phyloP scores from a whole-genome alignment of 306 rosid genomes.

The Quercus alba region DNA sequence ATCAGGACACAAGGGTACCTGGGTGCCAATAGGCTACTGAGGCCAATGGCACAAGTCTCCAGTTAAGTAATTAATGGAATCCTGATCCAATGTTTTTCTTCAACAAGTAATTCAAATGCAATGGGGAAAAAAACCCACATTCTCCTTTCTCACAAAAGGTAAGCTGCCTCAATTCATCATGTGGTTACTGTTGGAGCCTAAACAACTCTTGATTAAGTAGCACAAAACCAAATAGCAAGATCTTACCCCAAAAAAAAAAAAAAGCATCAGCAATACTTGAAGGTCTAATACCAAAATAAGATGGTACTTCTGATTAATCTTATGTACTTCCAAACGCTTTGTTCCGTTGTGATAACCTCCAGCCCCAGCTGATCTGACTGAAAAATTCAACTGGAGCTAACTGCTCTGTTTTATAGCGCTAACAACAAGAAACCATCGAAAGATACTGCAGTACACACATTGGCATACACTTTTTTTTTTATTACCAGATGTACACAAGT shows the following conservation, averaged over 20 bases:
- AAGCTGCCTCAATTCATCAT: not conserved
- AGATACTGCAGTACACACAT: not conserved
- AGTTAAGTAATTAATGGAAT: no score
- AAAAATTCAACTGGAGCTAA: not conserved
- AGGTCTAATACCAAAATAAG: not conserved
- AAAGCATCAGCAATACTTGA: not conserved
- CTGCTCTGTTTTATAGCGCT: not conserved
- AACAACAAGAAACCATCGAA: not conserved
- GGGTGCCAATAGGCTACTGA: no score
- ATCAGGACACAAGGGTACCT: no score
- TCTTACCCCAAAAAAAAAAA: no score
- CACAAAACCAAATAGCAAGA: not conserved
- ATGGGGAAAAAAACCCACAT: not conserved
- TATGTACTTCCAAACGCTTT: not conserved
- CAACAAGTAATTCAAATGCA: not conserved
- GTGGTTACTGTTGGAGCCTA: not conserved
- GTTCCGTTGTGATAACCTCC: no score
- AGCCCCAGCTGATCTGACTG: no score
- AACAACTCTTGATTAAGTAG: not conserved
- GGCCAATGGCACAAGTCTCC: no score
- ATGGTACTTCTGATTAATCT: not conserved
- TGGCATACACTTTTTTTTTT: not conserved
- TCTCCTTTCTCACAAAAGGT: not conserved
- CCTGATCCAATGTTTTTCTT: no score
- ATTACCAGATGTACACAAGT: no score